These are phyloP conservation scores for Gossypium thurberi DNA, from an alignment of 345 rosid species.

Conservation along the genomic window DNA sequence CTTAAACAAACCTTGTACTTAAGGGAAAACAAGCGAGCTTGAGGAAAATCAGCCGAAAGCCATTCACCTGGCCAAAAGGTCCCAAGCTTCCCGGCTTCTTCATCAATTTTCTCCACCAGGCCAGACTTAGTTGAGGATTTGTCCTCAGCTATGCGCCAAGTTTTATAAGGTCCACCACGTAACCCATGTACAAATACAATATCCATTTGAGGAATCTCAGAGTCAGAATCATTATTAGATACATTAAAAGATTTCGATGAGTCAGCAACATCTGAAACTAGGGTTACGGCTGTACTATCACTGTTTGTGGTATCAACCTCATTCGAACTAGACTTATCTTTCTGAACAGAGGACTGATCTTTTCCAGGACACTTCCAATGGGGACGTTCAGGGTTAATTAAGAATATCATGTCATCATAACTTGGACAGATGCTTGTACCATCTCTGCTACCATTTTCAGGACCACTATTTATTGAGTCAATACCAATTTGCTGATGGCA, in stretches of 20 bases:
- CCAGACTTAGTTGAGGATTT: slow-evolving; percentile 90
- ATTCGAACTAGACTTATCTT: slow-evolving; percentile 19
- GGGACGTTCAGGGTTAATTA: slow-evolving; percentile 76
- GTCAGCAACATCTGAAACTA: slow-evolving; percentile 23
- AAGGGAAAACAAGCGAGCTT: slow-evolving; percentile 78
- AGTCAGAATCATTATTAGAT: slow-evolving; percentile 25
- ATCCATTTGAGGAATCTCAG: slow-evolving; percentile 57
- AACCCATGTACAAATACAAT: slow-evolving; percentile 91
- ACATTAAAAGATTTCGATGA: slow-evolving; percentile 28
- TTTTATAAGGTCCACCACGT: slow-evolving; percentile 91
- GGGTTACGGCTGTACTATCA: slow-evolving; percentile 17
- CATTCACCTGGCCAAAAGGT: slow-evolving; percentile 99
- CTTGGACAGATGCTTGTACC: slow-evolving; percentile 46
- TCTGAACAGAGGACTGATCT: slow-evolving; percentile 23
- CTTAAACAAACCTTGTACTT: slow-evolving; percentile 80
- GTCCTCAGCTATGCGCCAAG: slow-evolving; percentile 90
- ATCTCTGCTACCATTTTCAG: slow-evolving; percentile 30
- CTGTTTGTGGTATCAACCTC: slow-evolving; percentile 27
- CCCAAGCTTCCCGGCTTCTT: slow-evolving; percentile 95
- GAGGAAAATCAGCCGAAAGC: slow-evolving; percentile 83
- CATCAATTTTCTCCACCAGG: slow-evolving; percentile 92
- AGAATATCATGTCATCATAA: slow-evolving; percentile 65
- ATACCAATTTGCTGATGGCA: slow-evolving; percentile 43
- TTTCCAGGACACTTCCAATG: slow-evolving; percentile 71
- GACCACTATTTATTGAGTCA: slow-evolving; percentile 26